Evolutionary conservation across 176 grass and related monocot species (phyloP), one percentile per base, ranked within the genome.

Genomic region (Carex scoparia): DNA sequence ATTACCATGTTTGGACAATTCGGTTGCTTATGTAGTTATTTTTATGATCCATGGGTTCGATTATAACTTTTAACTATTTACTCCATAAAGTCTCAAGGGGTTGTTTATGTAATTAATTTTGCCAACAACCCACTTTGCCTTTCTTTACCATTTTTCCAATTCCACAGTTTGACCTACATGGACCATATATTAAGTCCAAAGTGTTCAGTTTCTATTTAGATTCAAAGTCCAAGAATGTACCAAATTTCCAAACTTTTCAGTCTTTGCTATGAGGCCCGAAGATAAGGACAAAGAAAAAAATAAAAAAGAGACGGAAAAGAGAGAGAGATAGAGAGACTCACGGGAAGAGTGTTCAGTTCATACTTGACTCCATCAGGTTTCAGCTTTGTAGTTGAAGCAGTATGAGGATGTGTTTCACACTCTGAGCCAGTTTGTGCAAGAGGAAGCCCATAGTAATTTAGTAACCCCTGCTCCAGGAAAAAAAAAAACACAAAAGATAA

Each of bases 341-440:
- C 95, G 71, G 95, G 95, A 69, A 98, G 89, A 40, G 95, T 94
- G 31, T 90, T 86, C 16, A 98, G 83, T 84, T 93, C 91, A 72
- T 93, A 91, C 60, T 94, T 98, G 7, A 90, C 88, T 38, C 83
- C 85, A 8, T 77, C 78, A 82, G 46, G 57, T 31, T 80, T 94
- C 4, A 84, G 83, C 38, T 80, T 42, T 9, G 79, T 63, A 32
- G 85, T 38, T 32, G 33, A 81, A 76, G 5, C 44, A 48, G 23
- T 79, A 84, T 88, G 30, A 30, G 61, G 28, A 68, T 82, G 76
- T 40, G 85, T 9, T 0, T 83, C 84, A 2, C 69, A 76, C 57
- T 79, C 40, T 14, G 37, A 14, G 42, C 40, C 32, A 66, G 32
- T 65, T 62, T 81, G 59, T 2, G 90, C 87, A 37, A 88, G 87